Base-by-base conservation (phyloP, 257 asterid genomes). In the Nicotiana obtusifolia region DNA sequence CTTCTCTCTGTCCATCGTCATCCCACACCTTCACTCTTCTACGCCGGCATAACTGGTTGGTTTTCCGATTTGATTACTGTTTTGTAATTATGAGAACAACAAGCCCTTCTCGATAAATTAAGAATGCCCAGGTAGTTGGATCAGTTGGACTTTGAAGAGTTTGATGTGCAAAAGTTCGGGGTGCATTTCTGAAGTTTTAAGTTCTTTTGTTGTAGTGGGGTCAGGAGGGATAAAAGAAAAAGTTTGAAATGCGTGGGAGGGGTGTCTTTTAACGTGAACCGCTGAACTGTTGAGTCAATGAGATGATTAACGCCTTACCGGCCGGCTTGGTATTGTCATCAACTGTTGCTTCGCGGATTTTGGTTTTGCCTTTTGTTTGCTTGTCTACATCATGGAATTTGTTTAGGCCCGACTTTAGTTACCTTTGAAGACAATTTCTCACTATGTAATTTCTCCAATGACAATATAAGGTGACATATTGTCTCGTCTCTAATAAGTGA, bases 1-100 rank as follows among this genome's bases (percentile, higher is more conserved):
- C 95, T 96, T 96, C 88, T 96, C 99, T 75, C 98, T 88, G 87
- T 96, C 99, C 99, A 96, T 96, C 93, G 94, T 90, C 97, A 91
- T 94, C 82, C 88, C 88, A 84, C 88, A 14, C 81, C 87, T 53
- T 81, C 30, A 49, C 56, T 82, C 64, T 65, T 76, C 20, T 84
- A 11, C 71, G n/a, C 75, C 11, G 47, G 13, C 28, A 26, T 31
- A 33, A 66, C 62, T 22, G 49, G 15, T 61, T 5, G 26, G 30
- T 61, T 78, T 59, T 64, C 26, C 33, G 73, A 78, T 37, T 60
- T 37, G 68, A 49, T 49, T 60, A 80, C 35, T 56, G 44, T 47
- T 44, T 59, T 15, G 49, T 64, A 15, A 31, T n/a, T 56, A 61
- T 14, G 76, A 68, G 15, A 57, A 16, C 19, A 24, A 66, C 24